A percentile compares a stretch with the other conserved stretches of the same genome.
Evolutionary conservation across 208 protist genomes (phyloP).

Genomic region (Tritrichomonas musculus): DNA sequence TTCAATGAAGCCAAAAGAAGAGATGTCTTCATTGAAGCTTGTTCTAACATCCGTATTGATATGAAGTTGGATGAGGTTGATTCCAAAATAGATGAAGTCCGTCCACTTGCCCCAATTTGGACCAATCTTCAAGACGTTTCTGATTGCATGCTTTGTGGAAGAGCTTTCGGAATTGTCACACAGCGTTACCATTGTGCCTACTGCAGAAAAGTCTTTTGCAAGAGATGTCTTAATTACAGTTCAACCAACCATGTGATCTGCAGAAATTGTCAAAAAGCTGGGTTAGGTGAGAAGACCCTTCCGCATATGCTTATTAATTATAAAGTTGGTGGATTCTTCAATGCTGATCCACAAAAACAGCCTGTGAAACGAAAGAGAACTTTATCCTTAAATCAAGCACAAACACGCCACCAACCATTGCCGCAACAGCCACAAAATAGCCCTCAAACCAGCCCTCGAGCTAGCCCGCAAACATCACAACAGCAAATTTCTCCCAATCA

Average conservation of each 20-base stretch:
- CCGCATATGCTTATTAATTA: constrained; percentile 4
- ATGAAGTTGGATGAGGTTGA: not conserved
- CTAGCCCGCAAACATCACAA: too few relatives aligned
- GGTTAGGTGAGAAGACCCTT: not conserved
- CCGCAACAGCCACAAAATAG: too few relatives aligned
- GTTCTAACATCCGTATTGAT: not conserved
- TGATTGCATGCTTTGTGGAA: constrained; percentile 27
- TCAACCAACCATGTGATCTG: not conserved
- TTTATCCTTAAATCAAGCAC: too few relatives aligned
- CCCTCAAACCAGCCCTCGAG: too few relatives aligned
- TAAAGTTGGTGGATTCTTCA: too few relatives aligned
- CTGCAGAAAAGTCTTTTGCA: not conserved
- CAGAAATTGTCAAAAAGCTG: not conserved
- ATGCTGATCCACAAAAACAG: too few relatives aligned
- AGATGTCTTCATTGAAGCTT: not conserved
- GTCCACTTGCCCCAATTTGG: not conserved
- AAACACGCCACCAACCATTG: too few relatives aligned
- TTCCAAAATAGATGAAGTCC: not conserved
- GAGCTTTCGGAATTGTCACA: not conserved
- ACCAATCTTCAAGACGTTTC: not conserved
- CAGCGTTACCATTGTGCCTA: not conserved
- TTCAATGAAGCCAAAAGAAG: not conserved
- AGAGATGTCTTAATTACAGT: not conserved
- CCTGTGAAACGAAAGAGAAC: too few relatives aligned
- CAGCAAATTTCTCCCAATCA: too few relatives aligned